Conservation (phyloP, 176 grass and related monocot genomes). For the Raddia distichophylla region DNA sequence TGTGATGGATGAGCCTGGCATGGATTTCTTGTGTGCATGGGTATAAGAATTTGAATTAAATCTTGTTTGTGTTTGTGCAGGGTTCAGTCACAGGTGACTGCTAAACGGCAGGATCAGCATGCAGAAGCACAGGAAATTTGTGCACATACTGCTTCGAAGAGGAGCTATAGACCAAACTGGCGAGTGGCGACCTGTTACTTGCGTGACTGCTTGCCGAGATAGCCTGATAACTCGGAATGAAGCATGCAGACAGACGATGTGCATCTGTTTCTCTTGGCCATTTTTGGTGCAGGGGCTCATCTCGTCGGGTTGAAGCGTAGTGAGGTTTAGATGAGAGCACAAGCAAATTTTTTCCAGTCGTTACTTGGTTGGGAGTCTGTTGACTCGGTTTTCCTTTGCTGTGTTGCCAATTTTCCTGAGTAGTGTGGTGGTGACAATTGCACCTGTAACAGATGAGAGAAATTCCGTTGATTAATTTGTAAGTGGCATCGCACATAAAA, state of each 20-base stretch:
- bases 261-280: conserved; percentile 20
- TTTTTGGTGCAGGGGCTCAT: conserved; percentile 32
- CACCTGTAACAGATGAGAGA: conserved; percentile 37
- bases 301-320: conserved; percentile 46
- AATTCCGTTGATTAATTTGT: conserved; percentile 34
- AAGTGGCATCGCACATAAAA: background rate
- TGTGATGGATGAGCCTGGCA: background rate
- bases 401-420: conserved; percentile 50
- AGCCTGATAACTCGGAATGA: conserved; percentile 15
- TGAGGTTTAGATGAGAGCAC: conserved; percentile 36
- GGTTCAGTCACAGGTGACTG: conserved; percentile 49
- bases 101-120: background rate
- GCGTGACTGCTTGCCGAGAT: conserved; percentile 7
- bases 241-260: conserved; percentile 29
- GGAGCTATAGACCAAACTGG: conserved; percentile 32
- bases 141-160: conserved; percentile 45
- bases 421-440: conserved; percentile 24
- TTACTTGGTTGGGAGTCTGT: conserved; percentile 23
- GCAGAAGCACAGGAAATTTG: conserved; percentile 24
- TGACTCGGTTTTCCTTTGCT: conserved; percentile 16
- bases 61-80: conserved; percentile 21
- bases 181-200: conserved; percentile 13
- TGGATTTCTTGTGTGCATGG: background rate
- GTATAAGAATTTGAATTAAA: background rate
- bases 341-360: background rate